These are phyloP conservation scores for Mortierella sp. DNA, from an alignment of 371 early-diverging fungal genomes.

Conservation along the genomic window DNA sequence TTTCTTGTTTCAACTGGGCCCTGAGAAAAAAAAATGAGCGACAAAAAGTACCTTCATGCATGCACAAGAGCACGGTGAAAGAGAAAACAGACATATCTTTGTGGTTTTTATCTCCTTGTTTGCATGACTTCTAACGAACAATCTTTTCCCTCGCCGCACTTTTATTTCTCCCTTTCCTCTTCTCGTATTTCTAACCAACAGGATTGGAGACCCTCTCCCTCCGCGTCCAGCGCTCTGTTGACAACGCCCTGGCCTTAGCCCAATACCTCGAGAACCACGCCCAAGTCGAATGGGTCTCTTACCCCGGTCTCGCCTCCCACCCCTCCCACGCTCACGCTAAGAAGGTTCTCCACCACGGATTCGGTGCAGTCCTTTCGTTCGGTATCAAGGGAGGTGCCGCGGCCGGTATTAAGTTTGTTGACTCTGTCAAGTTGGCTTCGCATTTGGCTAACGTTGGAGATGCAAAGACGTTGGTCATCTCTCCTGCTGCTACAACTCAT, in stretches of 20 bases:
- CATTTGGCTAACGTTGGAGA: slow-evolving; percentile 95
- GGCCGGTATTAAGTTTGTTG: slow-evolving; percentile 76
- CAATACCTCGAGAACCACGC: slow-evolving; percentile 80
- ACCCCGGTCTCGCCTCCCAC: slow-evolving; percentile 86
- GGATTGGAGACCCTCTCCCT: slow-evolving; percentile 89
- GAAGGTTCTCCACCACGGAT: slow-evolving; percentile 82
- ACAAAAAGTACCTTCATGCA: neutral
- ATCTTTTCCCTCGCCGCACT: neutral
- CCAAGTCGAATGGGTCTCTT: slow-evolving; percentile 86
- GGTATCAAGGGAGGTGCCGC: slow-evolving; percentile 81
- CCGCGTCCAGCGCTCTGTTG: slow-evolving; percentile 88
- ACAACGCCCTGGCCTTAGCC: slow-evolving; percentile 85
- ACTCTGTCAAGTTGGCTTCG: slow-evolving; percentile 81
- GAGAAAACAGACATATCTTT: neutral
- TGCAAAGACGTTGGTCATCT: slow-evolving; percentile 88
- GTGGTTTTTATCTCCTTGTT: neutral
- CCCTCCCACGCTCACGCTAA: slow-evolving; percentile 82
- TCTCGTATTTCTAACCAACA: neutral
- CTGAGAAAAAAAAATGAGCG: slow-evolving; percentile 1
- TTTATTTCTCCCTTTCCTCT: neutral
- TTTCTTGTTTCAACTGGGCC: neutral
- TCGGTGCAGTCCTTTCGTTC: slow-evolving; percentile 90
- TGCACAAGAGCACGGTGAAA: neutral
- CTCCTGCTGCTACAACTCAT: slow-evolving; percentile 89
- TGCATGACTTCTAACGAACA: neutral